A percentile compares a stretch with the other conserved stretches of the same genome.
These are phyloP conservation scores for Ascocoryne sarcoides DNA, from an alignment of 2,329 filamentous ascomycete genomes.

Conservation along the genomic window DNA sequence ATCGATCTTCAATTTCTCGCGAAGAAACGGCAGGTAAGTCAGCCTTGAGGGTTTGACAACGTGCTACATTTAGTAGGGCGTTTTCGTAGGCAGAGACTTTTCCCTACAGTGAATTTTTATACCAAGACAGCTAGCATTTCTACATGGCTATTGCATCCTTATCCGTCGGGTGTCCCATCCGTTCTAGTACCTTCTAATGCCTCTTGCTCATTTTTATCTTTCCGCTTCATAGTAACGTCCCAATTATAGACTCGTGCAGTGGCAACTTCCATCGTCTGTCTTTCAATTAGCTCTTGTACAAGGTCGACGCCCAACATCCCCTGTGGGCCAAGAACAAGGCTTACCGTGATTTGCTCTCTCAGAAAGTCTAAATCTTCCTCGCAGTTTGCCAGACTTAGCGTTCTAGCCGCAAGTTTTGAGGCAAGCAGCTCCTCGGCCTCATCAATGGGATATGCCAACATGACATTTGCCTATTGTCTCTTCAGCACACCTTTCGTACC, in stretches of 20 bases:
- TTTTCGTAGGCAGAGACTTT: too few relatives aligned
- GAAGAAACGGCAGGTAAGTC: too few relatives aligned
- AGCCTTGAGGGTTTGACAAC: too few relatives aligned
- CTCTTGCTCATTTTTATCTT: constrained; percentile 67
- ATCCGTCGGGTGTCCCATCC: constrained; percentile 27
- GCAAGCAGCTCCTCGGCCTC: constrained; percentile 75
- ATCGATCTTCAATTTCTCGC: too few relatives aligned
- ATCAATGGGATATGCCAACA: constrained; percentile 86
- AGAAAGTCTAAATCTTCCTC: constrained; percentile 96
- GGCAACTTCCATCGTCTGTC: constrained; percentile 71
- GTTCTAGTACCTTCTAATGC: constrained; percentile 27
- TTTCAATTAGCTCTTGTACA: constrained; percentile 9
- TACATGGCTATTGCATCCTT: too few relatives aligned
- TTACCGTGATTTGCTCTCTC: constrained; percentile 89
- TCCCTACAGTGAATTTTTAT: too few relatives aligned
- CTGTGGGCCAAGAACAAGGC: too few relatives aligned
- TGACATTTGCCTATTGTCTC: constrained; percentile 70
- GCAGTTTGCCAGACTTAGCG: constrained; percentile 74
- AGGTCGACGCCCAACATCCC: neutral
- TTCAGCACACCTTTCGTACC: constrained; percentile 11
- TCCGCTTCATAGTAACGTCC: constrained; percentile 92
- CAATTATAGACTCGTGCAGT: constrained; percentile 98
- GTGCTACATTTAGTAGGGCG: too few relatives aligned
- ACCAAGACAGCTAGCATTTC: too few relatives aligned
- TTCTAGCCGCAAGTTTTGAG: constrained; percentile 70